phyloP scores from a whole-genome alignment of 257 asterid species.

The Paraleonurus japonicus region DNA sequence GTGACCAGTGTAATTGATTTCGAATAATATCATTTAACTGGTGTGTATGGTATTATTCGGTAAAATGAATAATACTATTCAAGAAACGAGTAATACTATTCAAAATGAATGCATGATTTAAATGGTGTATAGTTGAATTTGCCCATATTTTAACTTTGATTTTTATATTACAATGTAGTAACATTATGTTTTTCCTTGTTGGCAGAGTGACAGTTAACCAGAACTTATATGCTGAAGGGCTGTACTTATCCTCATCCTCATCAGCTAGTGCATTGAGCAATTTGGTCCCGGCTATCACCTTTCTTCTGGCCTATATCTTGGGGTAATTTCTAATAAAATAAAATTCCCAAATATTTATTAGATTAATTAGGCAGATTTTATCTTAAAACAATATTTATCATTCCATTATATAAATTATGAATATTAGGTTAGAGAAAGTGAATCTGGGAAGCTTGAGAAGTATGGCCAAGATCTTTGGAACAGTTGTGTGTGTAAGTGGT shows the following conservation, averaged over 20 bases:
- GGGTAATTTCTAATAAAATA: conserved; percentile 29
- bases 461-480: conserved; percentile 41
- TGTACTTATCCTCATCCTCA: conserved; percentile 38
- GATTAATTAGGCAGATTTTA: neutral
- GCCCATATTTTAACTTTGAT: no score
- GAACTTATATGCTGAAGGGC: conserved; percentile 39
- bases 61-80: no score
- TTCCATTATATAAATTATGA: neutral
- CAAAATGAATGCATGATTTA: no score
- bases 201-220: conserved; percentile 43
- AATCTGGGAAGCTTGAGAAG: conserved; percentile 49
- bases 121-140: no score
- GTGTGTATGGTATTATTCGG: no score
- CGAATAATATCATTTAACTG: no score
- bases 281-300: conserved; percentile 51
- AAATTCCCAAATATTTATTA: neutral
- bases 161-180: neutral
- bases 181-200: neutral
- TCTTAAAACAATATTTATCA: neutral
- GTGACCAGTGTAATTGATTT: no score
- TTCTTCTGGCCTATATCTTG: conserved; percentile 36
- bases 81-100: no score
- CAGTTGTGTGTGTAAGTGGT: conserved; percentile 56
- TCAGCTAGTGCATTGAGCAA: conserved; percentile 45
- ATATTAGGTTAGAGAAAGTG: conserved; percentile 56